Percentiles rank a stretch among this genome's conserved stretches.
Conservation (phyloP, 1,284 basidiomycete species). For the Ceratobasidium papillatum region DNA sequence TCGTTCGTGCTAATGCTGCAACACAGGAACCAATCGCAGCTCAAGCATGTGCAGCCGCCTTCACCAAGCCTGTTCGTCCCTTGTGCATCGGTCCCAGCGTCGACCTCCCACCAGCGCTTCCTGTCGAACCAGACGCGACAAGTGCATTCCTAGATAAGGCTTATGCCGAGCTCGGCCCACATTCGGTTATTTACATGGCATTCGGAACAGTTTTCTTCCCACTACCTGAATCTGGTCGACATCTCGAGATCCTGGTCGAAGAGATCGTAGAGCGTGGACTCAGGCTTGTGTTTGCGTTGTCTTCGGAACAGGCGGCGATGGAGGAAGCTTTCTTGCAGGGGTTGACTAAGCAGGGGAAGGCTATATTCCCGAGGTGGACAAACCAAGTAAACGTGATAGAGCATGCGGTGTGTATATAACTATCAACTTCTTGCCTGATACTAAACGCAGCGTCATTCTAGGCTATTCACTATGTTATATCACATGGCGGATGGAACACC, state of each 20-base stretch:
- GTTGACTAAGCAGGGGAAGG: neutral
- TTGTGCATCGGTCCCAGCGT: conserved; percentile 24
- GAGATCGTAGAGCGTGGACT: conserved; percentile 9
- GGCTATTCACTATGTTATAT: conserved; percentile 1
- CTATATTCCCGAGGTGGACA: conserved; percentile 28
- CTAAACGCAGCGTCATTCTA: neutral
- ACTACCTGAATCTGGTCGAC: neutral
- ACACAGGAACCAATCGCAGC: conserved; percentile 23
- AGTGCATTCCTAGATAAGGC: conserved; percentile 9
- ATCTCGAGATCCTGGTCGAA: conserved; percentile 2
- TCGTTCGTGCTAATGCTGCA: neutral
- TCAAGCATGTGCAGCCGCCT: neutral
- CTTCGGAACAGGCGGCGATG: neutral
- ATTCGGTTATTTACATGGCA: conserved; percentile 16
- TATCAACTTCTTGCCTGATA: neutral
- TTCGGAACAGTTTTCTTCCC: conserved; percentile 33
- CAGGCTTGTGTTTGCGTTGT: conserved; percentile 17
- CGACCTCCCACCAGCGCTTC: neutral
- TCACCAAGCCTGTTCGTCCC: conserved; percentile 4
- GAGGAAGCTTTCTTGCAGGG: neutral
- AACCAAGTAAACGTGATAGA: conserved; percentile 15
- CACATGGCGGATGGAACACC: conserved; percentile 27
- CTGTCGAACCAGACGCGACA: neutral
- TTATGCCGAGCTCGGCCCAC: conserved; percentile 7
- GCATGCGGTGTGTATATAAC: conserved; percentile 19